phyloP scores from a whole-genome alignment of 129 eudicot genomes.

The Flaveria ramosissima region DNA sequence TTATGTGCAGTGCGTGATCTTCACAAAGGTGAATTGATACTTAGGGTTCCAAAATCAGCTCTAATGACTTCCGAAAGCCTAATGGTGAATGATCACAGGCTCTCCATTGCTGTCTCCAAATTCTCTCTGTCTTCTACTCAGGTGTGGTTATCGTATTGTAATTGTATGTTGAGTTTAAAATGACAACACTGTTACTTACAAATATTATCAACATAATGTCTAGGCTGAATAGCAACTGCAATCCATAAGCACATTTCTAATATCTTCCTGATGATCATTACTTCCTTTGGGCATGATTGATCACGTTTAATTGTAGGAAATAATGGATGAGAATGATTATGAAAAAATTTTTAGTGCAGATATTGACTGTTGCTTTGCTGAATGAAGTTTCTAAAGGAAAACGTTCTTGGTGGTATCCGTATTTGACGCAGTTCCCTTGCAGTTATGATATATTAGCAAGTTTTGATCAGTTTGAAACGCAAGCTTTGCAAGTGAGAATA shows the following conservation, averaged over 20 bases:
- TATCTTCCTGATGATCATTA: neutral
- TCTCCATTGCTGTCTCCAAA: constrained; percentile 39
- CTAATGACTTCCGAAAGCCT: constrained; percentile 69
- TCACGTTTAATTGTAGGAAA: neutral
- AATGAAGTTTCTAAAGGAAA: constrained; percentile 69
- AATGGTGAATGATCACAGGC: constrained; percentile 46
- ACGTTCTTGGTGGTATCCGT: constrained; percentile 73
- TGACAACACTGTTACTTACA: neutral
- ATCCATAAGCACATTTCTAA: too few relatives aligned
- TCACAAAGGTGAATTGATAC: constrained; percentile 69
- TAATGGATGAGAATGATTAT: neutral
- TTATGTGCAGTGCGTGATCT: constrained; percentile 76
- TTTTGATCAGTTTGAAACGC: constrained; percentile 71
- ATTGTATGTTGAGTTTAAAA: neutral
- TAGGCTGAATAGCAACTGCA: neutral
- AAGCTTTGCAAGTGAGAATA: constrained; percentile 73
- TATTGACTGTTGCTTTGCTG: constrained; percentile 58
- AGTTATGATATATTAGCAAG: constrained; percentile 68
- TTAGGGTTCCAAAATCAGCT: constrained; percentile 74
- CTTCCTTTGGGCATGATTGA: neutral
- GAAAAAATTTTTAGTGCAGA: constrained; percentile 41
- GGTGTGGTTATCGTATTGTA: constrained; percentile 35
- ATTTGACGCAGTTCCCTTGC: constrained; percentile 74
- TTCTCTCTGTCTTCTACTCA: constrained; percentile 59
- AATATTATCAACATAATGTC: neutral